phyloP scores from a whole-genome alignment of 2,329 filamentous ascomycete species.

The Colletotrichum liriopes region DNA sequence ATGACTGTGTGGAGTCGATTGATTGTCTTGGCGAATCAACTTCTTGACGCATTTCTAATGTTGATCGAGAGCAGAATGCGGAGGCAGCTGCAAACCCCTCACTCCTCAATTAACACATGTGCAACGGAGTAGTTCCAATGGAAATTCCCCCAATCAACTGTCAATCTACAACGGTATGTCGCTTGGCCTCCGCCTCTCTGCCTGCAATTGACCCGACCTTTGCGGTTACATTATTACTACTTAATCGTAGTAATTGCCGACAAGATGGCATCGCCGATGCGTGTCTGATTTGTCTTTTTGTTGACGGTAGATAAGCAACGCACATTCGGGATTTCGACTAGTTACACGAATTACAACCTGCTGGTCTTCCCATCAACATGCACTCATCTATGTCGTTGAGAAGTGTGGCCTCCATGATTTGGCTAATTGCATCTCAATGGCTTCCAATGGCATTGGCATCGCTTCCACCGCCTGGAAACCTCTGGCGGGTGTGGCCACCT shows the following conservation, averaged over 20 bases:
- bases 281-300: background rate
- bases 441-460: background rate
- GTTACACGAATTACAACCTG: background rate
- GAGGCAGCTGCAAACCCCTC: slow-evolving; percentile 1
- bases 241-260: background rate
- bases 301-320: background rate
- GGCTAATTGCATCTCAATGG: background rate
- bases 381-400: background rate
- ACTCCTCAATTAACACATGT: background rate
- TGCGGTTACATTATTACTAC: background rate
- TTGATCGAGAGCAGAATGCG: background rate
- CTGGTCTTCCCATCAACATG: background rate
- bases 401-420: too few relatives aligned
- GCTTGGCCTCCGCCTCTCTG: background rate
- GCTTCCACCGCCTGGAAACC: slow-evolving; percentile 36
- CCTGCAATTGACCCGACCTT: background rate
- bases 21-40: background rate
- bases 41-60: background rate
- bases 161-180: background rate
- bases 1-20: background rate
- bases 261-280: background rate
- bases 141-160: slow-evolving; percentile 14
- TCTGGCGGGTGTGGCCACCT: slow-evolving; percentile 45
- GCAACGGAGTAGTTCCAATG: background rate
- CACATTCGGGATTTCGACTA: background rate